A percentile compares a stretch with the other conserved stretches of the same genome.
Conservation (phyloP, 371 early-diverging fungal species). For the Mortierella sp. region DNA sequence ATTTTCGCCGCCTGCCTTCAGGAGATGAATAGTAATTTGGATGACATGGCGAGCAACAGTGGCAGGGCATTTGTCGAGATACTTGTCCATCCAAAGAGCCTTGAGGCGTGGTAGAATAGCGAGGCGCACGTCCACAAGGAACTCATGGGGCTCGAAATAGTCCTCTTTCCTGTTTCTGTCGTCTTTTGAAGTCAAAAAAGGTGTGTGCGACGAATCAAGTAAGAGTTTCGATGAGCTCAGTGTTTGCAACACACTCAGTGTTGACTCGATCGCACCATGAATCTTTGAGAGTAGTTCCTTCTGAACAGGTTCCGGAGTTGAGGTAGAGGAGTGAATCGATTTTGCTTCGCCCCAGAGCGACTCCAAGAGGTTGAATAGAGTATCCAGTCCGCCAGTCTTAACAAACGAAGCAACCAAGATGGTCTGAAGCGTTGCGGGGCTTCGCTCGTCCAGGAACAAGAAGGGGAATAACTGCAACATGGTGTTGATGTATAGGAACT, state of each 20-base stretch:
- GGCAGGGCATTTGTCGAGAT: constrained; percentile 59
- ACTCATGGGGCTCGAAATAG: constrained; percentile 77
- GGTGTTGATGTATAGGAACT: constrained; percentile 63
- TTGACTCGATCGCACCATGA: constrained; percentile 62
- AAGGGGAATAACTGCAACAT: constrained; percentile 62
- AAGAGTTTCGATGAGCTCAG: constrained; percentile 70
- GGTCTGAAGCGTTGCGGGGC: constrained; percentile 74
- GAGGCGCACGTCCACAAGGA: constrained; percentile 68
- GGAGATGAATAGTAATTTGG: constrained; percentile 68
- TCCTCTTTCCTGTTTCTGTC: constrained; percentile 66
- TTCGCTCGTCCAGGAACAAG: constrained; percentile 64
- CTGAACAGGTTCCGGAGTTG: constrained; percentile 14
- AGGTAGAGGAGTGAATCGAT: constrained; percentile 22
- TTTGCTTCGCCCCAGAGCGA: constrained; percentile 65
- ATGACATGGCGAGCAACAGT: constrained; percentile 63
- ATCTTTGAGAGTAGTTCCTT: constrained; percentile 30
- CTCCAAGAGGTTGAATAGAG: constrained; percentile 64
- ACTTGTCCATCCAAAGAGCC: constrained; percentile 62
- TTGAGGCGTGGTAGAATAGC: constrained; percentile 61
- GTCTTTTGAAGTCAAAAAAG: constrained; percentile 59
- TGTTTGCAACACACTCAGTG: constrained; percentile 68
- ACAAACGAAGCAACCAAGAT: constrained; percentile 76
- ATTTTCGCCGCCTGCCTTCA: constrained; percentile 78
- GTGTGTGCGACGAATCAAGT: constrained; percentile 77
- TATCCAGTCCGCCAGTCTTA: constrained; percentile 68